phyloP scores from a whole-genome alignment of 106 monocot species.

The Phalaenopsis equestris region DNA sequence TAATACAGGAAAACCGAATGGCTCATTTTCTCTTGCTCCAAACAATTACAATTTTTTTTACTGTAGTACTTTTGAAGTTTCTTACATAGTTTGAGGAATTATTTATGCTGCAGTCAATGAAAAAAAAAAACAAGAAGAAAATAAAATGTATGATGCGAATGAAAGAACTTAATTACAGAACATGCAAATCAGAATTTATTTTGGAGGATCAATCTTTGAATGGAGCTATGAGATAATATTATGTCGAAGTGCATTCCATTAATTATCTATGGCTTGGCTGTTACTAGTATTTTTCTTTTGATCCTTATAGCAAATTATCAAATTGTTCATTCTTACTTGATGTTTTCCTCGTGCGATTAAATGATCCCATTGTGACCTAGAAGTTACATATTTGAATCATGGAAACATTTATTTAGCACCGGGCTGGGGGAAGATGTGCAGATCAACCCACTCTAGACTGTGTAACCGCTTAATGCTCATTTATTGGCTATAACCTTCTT shows the following conservation, averaged over 20 bases:
- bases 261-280: neutral
- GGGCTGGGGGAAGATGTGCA: neutral
- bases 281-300: neutral
- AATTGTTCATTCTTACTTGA: neutral
- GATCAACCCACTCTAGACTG: neutral
- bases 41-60: neutral
- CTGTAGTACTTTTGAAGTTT: neutral
- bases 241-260: neutral
- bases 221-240: neutral
- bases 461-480: neutral
- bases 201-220: neutral
- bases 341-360: neutral
- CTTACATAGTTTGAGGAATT: neutral
- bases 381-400: neutral
- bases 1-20: neutral
- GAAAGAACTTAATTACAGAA: neutral
- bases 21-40: neutral
- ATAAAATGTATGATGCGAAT: neutral
- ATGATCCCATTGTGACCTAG: neutral
- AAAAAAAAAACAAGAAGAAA: neutral
- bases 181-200: neutral
- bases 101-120: neutral
- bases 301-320: too few relatives aligned
- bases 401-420: neutral
- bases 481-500: neutral